A percentile compares a stretch with the other conserved stretches of the same genome.
Conservation (phyloP, 2,329 filamentous ascomycete genomes). For the Phyllosticta capitalensis region DNA sequence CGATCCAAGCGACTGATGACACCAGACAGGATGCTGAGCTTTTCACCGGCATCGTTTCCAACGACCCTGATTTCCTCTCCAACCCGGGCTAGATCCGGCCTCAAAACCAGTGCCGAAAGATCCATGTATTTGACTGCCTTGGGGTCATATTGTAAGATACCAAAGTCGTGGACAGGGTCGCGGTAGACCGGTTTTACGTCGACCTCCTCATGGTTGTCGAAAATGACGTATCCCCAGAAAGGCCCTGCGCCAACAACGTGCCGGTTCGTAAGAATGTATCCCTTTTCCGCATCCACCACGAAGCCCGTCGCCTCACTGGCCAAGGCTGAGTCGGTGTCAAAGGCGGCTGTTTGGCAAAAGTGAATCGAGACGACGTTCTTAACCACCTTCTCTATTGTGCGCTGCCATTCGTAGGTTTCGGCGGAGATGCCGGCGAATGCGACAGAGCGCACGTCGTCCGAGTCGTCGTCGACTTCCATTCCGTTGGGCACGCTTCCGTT, state of each 20-base stretch:
- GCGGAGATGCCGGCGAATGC: slow-evolving; percentile 37
- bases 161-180: slow-evolving; percentile 97
- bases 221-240: slow-evolving; percentile 97
- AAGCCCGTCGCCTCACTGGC: slow-evolving; percentile 96
- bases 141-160: slow-evolving; percentile 91
- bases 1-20: slow-evolving; percentile 93
- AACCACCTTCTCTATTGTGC: slow-evolving; percentile 87
- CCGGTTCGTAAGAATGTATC: slow-evolving; percentile 51
- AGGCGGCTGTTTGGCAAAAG: slow-evolving; percentile 95
- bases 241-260: slow-evolving; percentile 93
- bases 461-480: slow-evolving; percentile 32
- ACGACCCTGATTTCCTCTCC: slow-evolving; percentile 94
- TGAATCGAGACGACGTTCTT: slow-evolving; percentile 96
- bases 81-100: slow-evolving; percentile 76
- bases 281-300: slow-evolving; percentile 87
- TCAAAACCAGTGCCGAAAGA: slow-evolving; percentile 66
- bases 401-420: slow-evolving; percentile 85
- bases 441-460: slow-evolving; percentile 31
- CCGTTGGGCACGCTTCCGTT: slow-evolving; percentile 36
- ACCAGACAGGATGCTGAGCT: slow-evolving; percentile 93
- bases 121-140: slow-evolving; percentile 97
- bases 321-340: slow-evolving; percentile 91
- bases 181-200: slow-evolving; percentile 96
- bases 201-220: slow-evolving; percentile 95
- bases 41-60: slow-evolving; percentile 96